Evolutionary conservation across 805 yeast species (phyloP), one percentile per base, ranked within the genome.

Genomic region (Scheffersomyces coipomensis): DNA sequence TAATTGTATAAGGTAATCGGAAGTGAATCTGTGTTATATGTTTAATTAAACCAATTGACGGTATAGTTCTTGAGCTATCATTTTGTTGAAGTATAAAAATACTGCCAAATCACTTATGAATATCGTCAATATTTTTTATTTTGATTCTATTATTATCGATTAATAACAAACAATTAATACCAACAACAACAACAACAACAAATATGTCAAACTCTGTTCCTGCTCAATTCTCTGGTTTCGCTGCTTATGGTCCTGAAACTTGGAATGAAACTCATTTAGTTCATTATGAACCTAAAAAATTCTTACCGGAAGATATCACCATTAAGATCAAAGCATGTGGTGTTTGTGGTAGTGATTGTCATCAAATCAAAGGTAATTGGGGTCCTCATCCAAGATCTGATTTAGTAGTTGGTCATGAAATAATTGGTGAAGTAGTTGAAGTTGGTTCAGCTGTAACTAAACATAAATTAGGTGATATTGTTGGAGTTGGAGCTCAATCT

Each of bases 401-500:
- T 37, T 64, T 71, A 24, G 68, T 73, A 34, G 69, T 65, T 5
- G 88, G 88, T 19, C 88, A 82, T 58, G 88, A 82, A 58, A 71
- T 82, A 44, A 63, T 81, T 33, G 88, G 88, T 36, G 64, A 58
- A 23, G 83, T 81, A 25, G 66, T 77, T 12, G 68, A 66, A 26
- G 67, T 83, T 30, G 95, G 91, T 35, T 46, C 68, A 7, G 64
- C 73, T 27, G 79, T 85, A 46, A 55, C 58, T 4, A 68, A 44
- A 30, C 71, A 62, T 65, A 75, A 69, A 53, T 53, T 81, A 18
- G 96, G 95, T 39, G 83, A 87, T 47, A 71, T 86, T 46, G 93
- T 85, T 19, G 95, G 91, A 35, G 73, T 85, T 34, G 95, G 95
- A 48, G 90, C 93, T 17, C 79, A 76, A 52, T 67, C 73, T 18